Percentiles rank a stretch among this genome's conserved stretches.
phyloP scores from a whole-genome alignment of 192 early-diverging fungal species.

The Backusella westeae region DNA sequence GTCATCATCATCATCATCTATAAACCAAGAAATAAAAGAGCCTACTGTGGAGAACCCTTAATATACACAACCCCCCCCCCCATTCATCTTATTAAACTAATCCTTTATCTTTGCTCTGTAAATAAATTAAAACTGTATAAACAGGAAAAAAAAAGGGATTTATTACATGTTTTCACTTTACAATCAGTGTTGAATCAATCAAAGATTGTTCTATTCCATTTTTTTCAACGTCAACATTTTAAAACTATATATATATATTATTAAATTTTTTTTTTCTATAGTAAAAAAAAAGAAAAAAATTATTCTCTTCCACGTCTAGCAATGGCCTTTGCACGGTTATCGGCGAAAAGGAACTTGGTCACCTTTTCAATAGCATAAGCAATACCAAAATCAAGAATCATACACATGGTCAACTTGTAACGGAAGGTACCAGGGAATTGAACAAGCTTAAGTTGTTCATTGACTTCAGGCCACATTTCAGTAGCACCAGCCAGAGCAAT shows the following conservation, averaged over 20 bases:
- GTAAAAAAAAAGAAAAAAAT: not conserved
- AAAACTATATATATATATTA: not conserved
- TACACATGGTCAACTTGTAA: slow-evolving; percentile 72
- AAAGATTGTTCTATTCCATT: not conserved
- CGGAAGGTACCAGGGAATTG: slow-evolving; percentile 88
- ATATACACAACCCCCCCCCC: not conserved
- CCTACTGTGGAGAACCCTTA: not conserved
- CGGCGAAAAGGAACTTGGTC: slow-evolving; percentile 77
- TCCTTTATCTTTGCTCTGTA: not conserved
- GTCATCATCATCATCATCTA: not conserved
- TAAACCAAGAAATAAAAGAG: not conserved
- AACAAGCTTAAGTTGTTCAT: slow-evolving; percentile 89
- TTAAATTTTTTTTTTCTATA: not conserved
- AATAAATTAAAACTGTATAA: not conserved
- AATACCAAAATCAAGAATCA: slow-evolving; percentile 87
- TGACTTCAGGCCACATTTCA: slow-evolving; percentile 86
- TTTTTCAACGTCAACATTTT: not conserved
- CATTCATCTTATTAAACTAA: not conserved
- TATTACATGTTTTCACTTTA: not conserved
- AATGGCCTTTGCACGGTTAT: slow-evolving; percentile 88
- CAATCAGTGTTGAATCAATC: not conserved
- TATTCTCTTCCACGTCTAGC: slow-evolving; percentile 30
- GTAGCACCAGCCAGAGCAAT: slow-evolving; percentile 87
- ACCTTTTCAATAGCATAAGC: slow-evolving; percentile 81
- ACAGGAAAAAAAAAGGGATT: not conserved